These are phyloP conservation scores for Aquanectria penicillioides DNA, from an alignment of 2,329 filamentous ascomycete species.

Conservation along the genomic window DNA sequence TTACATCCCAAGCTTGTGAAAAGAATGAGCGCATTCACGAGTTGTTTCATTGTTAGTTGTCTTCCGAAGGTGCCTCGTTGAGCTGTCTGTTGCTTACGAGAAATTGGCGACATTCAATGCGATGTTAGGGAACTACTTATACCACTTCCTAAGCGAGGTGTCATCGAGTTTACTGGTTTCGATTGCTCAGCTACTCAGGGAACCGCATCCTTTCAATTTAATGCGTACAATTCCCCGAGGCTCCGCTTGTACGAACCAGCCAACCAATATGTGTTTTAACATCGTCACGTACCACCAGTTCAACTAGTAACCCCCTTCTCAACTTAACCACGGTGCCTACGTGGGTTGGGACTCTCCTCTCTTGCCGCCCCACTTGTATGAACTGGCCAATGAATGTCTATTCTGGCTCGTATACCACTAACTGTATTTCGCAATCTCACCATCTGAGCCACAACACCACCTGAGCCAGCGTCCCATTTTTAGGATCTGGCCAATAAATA, in stretches of 20 bases:
- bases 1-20: slow-evolving; percentile 35
- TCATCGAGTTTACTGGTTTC: background rate
- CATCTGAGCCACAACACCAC: background rate
- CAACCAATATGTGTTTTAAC: background rate
- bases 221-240: background rate
- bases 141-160: background rate
- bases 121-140: slow-evolving; percentile 7
- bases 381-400: slow-evolving; percentile 34
- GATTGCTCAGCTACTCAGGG: background rate
- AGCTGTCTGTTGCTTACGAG: background rate
- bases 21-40: slow-evolving; percentile 27
- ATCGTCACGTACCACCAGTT: background rate
- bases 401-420: background rate
- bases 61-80: background rate
- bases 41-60: slow-evolving; percentile 24
- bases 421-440: background rate
- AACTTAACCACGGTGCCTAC: background rate
- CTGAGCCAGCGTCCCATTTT: slow-evolving; percentile 19
- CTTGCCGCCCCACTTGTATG: background rate
- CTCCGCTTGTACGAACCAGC: slow-evolving; percentile 12
- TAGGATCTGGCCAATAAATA: slow-evolving; percentile 44
- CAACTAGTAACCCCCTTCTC: background rate
- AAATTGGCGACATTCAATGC: background rate
- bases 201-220: background rate
- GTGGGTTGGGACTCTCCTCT: background rate